These are phyloP conservation scores for Millerozyma miso DNA, from an alignment of 805 yeast species.

Conservation along the genomic window DNA sequence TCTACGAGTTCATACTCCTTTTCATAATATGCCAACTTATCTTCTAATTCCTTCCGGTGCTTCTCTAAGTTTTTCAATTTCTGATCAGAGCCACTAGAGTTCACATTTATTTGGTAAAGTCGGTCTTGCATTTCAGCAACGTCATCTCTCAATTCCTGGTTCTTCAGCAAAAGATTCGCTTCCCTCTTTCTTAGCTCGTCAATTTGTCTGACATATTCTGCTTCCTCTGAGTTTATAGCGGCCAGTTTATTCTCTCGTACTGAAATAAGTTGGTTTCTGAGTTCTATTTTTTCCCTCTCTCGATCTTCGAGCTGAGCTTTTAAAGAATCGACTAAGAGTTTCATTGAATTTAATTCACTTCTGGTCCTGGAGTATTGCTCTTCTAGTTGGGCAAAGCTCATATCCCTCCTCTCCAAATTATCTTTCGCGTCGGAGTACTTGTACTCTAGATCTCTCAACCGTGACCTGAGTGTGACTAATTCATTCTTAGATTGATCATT, in stretches of 20 bases:
- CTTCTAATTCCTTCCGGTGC: slow-evolving; percentile 19
- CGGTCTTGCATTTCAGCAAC: slow-evolving; percentile 24
- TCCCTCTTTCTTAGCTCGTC: slow-evolving; percentile 19
- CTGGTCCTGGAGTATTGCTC: slow-evolving; percentile 11
- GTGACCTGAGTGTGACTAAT: slow-evolving; percentile 9
- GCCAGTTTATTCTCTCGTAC: slow-evolving; percentile 13
- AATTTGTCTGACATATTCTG: slow-evolving; percentile 16
- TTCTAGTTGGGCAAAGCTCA: background rate
- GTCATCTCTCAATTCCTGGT: slow-evolving; percentile 21
- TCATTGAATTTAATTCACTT: slow-evolving; percentile 9
- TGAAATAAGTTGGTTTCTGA: slow-evolving; percentile 20
- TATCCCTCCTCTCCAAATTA: slow-evolving; percentile 9
- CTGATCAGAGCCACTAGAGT: slow-evolving; percentile 9
- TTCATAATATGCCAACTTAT: slow-evolving; percentile 24
- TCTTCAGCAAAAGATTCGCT: slow-evolving; percentile 12
- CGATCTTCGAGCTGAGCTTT: slow-evolving; percentile 18
- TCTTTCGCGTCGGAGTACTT: slow-evolving; percentile 8
- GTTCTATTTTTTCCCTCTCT: slow-evolving; percentile 18
- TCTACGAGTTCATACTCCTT: slow-evolving; percentile 22
- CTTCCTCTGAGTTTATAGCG: slow-evolving; percentile 6
- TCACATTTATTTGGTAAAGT: slow-evolving; percentile 13
- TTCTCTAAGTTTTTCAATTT: slow-evolving; percentile 10
- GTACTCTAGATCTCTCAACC: slow-evolving; percentile 12
- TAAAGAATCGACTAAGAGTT: slow-evolving; percentile 13
- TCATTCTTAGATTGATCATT: slow-evolving; percentile 3